Conservation (phyloP, 371 early-diverging fungal species). For the Cladochytrium tenue region DNA sequence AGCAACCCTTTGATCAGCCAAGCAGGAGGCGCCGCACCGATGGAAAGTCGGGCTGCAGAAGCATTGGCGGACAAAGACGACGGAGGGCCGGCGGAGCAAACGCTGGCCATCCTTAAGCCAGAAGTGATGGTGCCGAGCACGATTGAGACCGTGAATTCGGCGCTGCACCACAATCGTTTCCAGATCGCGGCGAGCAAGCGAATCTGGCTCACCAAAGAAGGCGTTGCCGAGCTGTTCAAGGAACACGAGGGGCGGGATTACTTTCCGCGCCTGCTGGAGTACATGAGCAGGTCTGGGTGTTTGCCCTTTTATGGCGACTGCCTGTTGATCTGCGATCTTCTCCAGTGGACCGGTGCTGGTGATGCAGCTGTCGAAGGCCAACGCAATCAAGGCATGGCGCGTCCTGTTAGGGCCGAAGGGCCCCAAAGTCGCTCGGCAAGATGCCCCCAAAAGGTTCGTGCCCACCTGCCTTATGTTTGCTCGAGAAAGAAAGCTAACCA, state of each 20-base stretch:
- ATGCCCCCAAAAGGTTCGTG: constrained; percentile 39
- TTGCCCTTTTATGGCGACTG: not conserved
- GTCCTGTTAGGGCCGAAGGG: constrained; percentile 50
- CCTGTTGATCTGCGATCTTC: not conserved
- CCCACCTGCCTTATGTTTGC: not conserved
- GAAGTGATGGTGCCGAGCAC: constrained; percentile 51
- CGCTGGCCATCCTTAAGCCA: constrained; percentile 60
- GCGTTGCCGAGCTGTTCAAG: constrained; percentile 48
- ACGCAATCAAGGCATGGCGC: constrained; percentile 61
- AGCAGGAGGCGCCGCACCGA: not conserved
- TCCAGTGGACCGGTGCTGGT: constrained; percentile 68
- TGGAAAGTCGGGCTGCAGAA: not conserved
- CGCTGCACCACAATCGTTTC: constrained; percentile 43
- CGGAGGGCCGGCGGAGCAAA: constrained; percentile 30
- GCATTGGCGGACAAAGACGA: constrained; percentile 4
- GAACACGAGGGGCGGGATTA: constrained; percentile 48
- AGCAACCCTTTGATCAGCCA: not conserved
- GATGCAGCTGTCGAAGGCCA: constrained; percentile 66
- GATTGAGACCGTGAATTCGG: constrained; percentile 41
- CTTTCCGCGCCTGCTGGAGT: constrained; percentile 38
- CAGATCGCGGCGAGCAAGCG: constrained; percentile 37
- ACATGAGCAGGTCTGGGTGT: constrained; percentile 34
- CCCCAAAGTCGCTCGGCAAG: constrained; percentile 37
- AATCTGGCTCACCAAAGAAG: constrained; percentile 56
- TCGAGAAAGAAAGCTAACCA: not conserved